phyloP scores from a whole-genome alignment of 805 yeast species.

The Hemisphaericaspora nanyangensis region DNA sequence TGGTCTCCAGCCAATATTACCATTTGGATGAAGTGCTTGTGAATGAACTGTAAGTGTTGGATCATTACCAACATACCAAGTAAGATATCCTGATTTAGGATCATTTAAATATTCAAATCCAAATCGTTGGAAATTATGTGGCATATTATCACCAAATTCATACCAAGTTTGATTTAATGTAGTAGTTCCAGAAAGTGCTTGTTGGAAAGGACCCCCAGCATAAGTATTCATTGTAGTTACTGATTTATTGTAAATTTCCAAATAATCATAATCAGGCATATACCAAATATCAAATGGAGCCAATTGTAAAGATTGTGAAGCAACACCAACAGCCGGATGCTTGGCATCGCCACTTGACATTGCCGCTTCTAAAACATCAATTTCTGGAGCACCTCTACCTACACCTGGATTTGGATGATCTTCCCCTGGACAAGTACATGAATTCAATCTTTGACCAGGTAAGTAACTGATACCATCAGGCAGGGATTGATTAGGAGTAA shows the following conservation, averaged over 20 bases:
- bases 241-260: conserved; percentile 66
- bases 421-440: conserved; percentile 33
- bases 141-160: conserved; percentile 51
- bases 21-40: conserved; percentile 80
- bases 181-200: conserved; percentile 82
- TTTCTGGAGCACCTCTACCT: conserved; percentile 55
- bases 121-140: conserved; percentile 60
- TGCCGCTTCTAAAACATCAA: conserved; percentile 87
- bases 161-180: conserved; percentile 83
- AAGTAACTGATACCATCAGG: conserved; percentile 39
- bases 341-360: conserved; percentile 47
- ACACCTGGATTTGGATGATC: conserved; percentile 37
- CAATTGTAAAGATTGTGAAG: conserved; percentile 87
- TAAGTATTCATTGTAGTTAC: conserved; percentile 81
- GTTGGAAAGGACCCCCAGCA: conserved; percentile 91
- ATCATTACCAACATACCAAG: conserved; percentile 81
- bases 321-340: conserved; percentile 50
- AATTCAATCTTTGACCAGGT: conserved; percentile 34
- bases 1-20: conserved; percentile 80
- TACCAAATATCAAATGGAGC: conserved; percentile 97
- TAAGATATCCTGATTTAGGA: conserved; percentile 61
- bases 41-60: conserved; percentile 76
- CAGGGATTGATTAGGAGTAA: conserved; percentile 38
- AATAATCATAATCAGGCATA: conserved; percentile 77
- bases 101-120: conserved; percentile 76